Evolutionary conservation across 805 yeast genomes (phyloP).

Genomic region (Candida easanensis): DNA sequence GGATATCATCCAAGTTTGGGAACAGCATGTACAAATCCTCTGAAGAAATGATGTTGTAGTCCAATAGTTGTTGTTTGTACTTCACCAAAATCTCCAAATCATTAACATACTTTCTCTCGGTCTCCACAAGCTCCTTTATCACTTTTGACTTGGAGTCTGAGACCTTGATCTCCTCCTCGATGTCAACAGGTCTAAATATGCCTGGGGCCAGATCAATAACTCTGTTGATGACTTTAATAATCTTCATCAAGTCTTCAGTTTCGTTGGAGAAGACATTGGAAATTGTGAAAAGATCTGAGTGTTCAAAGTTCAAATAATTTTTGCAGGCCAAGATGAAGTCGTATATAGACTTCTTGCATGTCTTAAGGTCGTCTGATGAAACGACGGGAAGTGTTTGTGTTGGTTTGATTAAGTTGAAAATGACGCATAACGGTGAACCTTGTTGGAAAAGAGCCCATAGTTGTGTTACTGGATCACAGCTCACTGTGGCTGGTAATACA

Average conservation of each 20-base stretch:
- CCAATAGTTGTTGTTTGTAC: conserved; percentile 66
- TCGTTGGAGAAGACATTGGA: conserved; percentile 84
- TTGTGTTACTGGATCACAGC: conserved; percentile 91
- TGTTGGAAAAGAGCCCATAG: conserved; percentile 85
- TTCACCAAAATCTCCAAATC: conserved; percentile 74
- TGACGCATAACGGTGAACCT: conserved; percentile 86
- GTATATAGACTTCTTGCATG: conserved; percentile 86
- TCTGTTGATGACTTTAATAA: conserved; percentile 66
- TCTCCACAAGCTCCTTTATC: conserved; percentile 77
- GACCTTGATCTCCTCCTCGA: conserved; percentile 28
- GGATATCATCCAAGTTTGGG: conserved; percentile 78
- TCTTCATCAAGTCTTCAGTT: conserved; percentile 73
- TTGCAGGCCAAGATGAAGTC: conserved; percentile 88
- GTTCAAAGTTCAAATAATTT: conserved; percentile 66
- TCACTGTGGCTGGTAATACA: conserved; percentile 65
- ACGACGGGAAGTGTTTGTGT: conserved; percentile 58
- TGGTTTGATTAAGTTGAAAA: conserved; percentile 70
- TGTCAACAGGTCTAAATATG: conserved; percentile 33
- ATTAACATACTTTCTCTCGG: conserved; percentile 90
- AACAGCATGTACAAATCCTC: conserved; percentile 80
- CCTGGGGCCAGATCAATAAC: conserved; percentile 55
- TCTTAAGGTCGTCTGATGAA: conserved; percentile 75
- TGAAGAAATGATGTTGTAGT: conserved; percentile 64
- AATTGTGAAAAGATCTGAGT: conserved; percentile 83
- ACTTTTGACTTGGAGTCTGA: conserved; percentile 71